These are phyloP conservation scores for Cinnamomum micranthum DNA, from an alignment of 164 flowering plant species.

Conservation along the genomic window DNA sequence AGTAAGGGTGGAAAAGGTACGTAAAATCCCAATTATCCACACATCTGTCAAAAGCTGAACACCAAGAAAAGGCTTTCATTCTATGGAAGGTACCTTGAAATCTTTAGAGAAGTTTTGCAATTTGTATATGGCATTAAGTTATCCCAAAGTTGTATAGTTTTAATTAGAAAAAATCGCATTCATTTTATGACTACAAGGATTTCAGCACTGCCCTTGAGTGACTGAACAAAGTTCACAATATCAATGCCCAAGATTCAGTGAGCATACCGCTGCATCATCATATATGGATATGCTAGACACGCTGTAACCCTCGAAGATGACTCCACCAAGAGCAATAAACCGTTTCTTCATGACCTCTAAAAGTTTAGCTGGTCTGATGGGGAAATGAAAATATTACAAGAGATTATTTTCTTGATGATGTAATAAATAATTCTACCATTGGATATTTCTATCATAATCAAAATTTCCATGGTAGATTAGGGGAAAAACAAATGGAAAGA, in stretches of 20 bases:
- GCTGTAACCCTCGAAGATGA: constrained; percentile 73
- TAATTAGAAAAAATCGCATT: neutral
- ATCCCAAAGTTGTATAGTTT: neutral
- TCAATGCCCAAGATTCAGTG: constrained; percentile 7
- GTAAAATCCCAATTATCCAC: neutral
- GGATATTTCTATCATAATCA: neutral
- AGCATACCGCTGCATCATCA: constrained; percentile 75
- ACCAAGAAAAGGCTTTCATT: neutral
- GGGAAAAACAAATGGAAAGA: neutral
- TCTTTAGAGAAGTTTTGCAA: neutral
- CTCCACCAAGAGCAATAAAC: constrained; percentile 81
- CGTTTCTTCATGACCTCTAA: constrained; percentile 69
- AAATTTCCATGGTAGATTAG: neutral
- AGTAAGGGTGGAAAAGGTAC: neutral
- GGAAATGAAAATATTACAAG: constrained; percentile 8
- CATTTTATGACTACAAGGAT: neutral
- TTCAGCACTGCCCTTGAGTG: neutral
- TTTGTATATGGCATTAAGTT: neutral
- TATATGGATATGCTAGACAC: constrained; percentile 58
- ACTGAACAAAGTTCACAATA: neutral
- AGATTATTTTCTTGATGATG: neutral
- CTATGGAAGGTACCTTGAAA: neutral
- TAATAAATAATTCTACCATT: neutral
- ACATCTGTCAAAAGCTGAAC: neutral
- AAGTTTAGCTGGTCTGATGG: constrained; percentile 73